These are phyloP conservation scores for Leptographium galeiforme DNA, from an alignment of 2,329 filamentous ascomycete genomes.

Conservation along the genomic window DNA sequence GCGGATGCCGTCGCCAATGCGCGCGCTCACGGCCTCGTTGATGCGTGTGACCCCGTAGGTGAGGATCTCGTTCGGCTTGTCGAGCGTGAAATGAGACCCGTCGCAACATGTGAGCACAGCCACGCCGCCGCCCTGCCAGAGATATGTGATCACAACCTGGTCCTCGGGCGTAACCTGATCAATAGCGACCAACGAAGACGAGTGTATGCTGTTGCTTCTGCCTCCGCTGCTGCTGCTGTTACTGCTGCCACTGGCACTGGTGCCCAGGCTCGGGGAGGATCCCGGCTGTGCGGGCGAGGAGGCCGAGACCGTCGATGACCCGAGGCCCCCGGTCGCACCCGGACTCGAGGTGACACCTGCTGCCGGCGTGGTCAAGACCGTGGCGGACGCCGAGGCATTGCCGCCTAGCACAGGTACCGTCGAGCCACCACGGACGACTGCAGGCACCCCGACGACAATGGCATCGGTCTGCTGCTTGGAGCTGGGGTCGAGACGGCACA, in stretches of 20 bases:
- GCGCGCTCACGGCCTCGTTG: constrained; percentile 25
- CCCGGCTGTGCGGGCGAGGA: not conserved
- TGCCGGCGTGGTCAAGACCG: too few species aligned
- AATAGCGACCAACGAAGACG: constrained; percentile 17
- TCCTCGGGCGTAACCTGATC: constrained; percentile 28
- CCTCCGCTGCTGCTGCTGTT: not conserved
- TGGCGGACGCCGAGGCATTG: too few species aligned
- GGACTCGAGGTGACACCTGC: not conserved
- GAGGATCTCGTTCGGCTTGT: constrained; percentile 25
- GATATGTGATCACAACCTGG: constrained; percentile 20
- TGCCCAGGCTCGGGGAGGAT: not conserved
- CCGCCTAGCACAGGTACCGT: not conserved
- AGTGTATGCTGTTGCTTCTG: not conserved
- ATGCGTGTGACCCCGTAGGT: constrained; percentile 26
- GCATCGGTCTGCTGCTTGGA: constrained; percentile 17
- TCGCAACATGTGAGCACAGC: constrained; percentile 22
- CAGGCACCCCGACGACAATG: not conserved
- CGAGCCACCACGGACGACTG: not conserved
- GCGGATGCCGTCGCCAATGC: constrained; percentile 30
- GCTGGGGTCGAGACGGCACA: constrained; percentile 32
- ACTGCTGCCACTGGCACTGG: not conserved
- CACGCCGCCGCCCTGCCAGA: constrained; percentile 24
- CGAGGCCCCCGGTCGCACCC: not conserved
- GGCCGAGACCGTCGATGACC: not conserved
- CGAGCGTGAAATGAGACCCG: constrained; percentile 21